These are phyloP conservation scores for Curvularia hawaiiensis DNA, from an alignment of 2,329 filamentous ascomycete genomes.

Conservation along the genomic window DNA sequence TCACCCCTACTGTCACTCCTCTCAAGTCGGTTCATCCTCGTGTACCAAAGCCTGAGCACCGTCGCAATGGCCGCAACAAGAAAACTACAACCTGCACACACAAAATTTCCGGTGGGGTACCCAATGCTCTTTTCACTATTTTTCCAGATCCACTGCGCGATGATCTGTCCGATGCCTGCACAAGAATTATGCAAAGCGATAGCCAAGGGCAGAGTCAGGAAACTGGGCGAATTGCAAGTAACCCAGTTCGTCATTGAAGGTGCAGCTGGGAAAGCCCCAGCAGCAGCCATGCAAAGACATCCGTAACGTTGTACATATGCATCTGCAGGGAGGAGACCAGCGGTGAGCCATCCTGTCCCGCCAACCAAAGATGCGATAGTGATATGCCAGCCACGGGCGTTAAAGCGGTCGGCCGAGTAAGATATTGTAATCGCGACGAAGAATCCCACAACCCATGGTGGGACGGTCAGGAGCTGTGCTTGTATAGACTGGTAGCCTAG, in stretches of 20 bases:
- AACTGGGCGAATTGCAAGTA: conserved; percentile 7
- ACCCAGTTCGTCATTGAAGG: conserved; percentile 13
- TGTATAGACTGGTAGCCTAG: conserved; percentile 59
- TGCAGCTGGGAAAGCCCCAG: conserved; percentile 8
- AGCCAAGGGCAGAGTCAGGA: conserved; percentile 8
- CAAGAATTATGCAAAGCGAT: conserved; percentile 6
- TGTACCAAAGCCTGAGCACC: conserved; percentile 3
- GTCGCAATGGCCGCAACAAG: background rate
- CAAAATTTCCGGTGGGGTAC: too few relatives aligned
- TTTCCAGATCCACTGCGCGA: too few relatives aligned
- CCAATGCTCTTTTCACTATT: too few relatives aligned
- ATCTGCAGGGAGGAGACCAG: conserved; percentile 5
- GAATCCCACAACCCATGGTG: conserved; percentile 52
- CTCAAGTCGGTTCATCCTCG: conserved; percentile 6
- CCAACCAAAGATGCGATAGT: conserved; percentile 4
- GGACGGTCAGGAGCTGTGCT: conserved; percentile 70
- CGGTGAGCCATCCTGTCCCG: conserved; percentile 4
- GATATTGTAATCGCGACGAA: conserved; percentile 49
- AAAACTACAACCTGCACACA: too few relatives aligned
- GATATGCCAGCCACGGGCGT: conserved; percentile 16
- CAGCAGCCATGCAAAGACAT: conserved; percentile 8
- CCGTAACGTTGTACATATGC: conserved; percentile 8
- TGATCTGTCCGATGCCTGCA: background rate
- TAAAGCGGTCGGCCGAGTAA: conserved; percentile 25
- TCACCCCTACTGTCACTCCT: conserved; percentile 3